Conservation (phyloP, 305 asterid species). For the Fraxinus albicans region DNA sequence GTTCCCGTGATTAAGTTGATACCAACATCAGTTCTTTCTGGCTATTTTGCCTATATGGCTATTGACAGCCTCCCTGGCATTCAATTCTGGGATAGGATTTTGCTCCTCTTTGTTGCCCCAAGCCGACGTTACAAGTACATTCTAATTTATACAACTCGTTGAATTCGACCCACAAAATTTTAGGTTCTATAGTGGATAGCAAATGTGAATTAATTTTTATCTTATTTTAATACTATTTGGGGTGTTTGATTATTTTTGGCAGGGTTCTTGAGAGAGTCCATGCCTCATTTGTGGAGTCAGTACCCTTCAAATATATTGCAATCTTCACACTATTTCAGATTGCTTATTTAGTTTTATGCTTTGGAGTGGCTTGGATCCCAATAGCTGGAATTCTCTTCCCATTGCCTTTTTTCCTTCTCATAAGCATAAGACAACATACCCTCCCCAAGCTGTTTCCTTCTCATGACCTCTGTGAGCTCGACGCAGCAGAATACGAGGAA, state of each 20-base stretch:
- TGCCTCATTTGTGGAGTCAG: conserved; percentile 20
- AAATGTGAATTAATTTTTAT: not conserved
- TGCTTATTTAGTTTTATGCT: conserved; percentile 1
- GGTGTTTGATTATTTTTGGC: not conserved
- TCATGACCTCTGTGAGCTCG: not conserved
- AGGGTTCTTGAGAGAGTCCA: conserved; percentile 18
- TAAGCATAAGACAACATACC: conserved; percentile 18
- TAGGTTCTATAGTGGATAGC: too few relatives aligned
- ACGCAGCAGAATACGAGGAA: conserved; percentile 25
- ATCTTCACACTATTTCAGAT: conserved; percentile 17
- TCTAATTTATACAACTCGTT: not conserved
- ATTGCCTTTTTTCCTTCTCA: conserved; percentile 14
- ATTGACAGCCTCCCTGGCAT: conserved; percentile 20
- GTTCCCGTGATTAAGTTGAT: conserved; percentile 5
- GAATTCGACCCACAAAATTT: too few relatives aligned
- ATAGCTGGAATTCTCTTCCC: conserved; percentile 24
- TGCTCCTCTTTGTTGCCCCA: conserved; percentile 7
- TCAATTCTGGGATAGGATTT: conserved; percentile 14
- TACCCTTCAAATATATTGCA: conserved; percentile 19
- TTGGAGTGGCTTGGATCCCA: conserved; percentile 22
- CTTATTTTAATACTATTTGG: not conserved
- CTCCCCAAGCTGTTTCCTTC: conserved; percentile 14
- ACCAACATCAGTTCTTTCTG: conserved; percentile 17
- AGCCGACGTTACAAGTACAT: conserved; percentile 19
- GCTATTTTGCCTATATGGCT: conserved; percentile 23